Evolutionary conservation across 148 eudicot genomes (phyloP).

Genomic region (Rhododendron griersonianum): DNA sequence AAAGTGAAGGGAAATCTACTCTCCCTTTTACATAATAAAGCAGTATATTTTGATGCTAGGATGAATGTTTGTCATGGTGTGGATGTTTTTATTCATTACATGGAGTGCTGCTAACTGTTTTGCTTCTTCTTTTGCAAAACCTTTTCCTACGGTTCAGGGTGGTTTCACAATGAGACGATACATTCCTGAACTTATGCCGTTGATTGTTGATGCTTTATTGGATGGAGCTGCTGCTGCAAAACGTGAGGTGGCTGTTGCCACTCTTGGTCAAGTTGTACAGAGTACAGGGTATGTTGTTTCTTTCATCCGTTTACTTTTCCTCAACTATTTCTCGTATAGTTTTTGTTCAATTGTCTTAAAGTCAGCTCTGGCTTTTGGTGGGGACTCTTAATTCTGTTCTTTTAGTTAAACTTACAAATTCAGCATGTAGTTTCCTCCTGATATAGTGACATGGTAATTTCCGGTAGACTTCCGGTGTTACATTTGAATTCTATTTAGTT

Average conservation of each 20-base stretch:
- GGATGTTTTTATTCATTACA: not conserved
- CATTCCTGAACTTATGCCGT: slow-evolving; percentile 84
- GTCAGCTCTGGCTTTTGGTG: not conserved
- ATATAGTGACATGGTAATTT: not conserved
- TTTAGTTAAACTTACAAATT: not conserved
- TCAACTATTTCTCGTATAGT: not conserved
- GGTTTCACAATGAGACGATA: slow-evolving; percentile 95
- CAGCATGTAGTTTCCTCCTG: not conserved
- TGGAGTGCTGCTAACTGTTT: not conserved
- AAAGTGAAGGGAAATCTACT: not conserved
- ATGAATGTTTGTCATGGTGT: not conserved
- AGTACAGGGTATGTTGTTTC: slow-evolving; percentile 79
- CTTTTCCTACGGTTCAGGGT: slow-evolving; percentile 48
- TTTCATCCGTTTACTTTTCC: not conserved
- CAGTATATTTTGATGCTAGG: not conserved
- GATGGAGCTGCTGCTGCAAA: slow-evolving; percentile 93
- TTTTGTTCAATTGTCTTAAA: not conserved
- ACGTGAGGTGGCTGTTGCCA: slow-evolving; percentile 96
- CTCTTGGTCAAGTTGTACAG: slow-evolving; percentile 99
- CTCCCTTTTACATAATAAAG: not conserved
- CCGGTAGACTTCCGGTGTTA: not conserved
- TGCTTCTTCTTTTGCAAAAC: not conserved
- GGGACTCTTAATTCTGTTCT: not conserved
- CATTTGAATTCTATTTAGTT: not conserved
- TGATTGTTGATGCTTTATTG: slow-evolving; percentile 88